Evolutionary conservation across 768 basidiomycete species (phyloP), one percentile per base, ranked within the genome.

Genomic region (Tricholoma sp.): DNA sequence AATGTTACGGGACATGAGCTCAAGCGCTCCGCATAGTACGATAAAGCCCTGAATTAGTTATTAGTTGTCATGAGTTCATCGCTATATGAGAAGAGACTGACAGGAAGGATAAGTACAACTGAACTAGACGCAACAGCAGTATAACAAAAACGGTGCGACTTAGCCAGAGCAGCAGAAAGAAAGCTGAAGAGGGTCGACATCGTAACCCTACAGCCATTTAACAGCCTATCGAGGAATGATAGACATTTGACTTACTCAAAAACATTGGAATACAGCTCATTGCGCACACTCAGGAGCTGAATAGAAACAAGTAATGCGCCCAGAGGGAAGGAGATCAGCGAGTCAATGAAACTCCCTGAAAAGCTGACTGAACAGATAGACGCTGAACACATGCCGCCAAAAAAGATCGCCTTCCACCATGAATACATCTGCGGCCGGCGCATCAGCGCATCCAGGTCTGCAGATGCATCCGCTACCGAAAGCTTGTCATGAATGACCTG

Each of bases 401-500:
- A 80, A 52, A 92, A 56, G 54, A 88, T 71, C 32, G 83, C 75
- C 65, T 86, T 77, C 76, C 79, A 81, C 65, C 80, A 75, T 51
- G 70, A 74, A 58, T 91, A 90, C 50, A 83, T 63, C 36, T 85
- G 83, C 50, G 78, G 72, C 58, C 81, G 74, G 53, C 77, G 78
- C 91, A 94, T 93, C 53, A 94, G 73, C 32, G 70, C 65, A 63
- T 92, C 88, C n/a, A 94, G 76, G 52, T 81, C 77, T 15, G 76
- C 71, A 2, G 83, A 84, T 1, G 91, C 92, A 31, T 85, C 84
- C 5, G 86, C 83, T 12, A 91, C 91, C 0, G 84, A 85, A 49
- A 88, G 75, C 41, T 83, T 76, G 65, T 94, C 91, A 61, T 92
- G 89, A n/a, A 92, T 91, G 61, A 93, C 91, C 81, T 87, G 58